Base-by-base conservation (phyloP, 2,329 filamentous ascomycete species). In the Cordyceps farinosa region DNA sequence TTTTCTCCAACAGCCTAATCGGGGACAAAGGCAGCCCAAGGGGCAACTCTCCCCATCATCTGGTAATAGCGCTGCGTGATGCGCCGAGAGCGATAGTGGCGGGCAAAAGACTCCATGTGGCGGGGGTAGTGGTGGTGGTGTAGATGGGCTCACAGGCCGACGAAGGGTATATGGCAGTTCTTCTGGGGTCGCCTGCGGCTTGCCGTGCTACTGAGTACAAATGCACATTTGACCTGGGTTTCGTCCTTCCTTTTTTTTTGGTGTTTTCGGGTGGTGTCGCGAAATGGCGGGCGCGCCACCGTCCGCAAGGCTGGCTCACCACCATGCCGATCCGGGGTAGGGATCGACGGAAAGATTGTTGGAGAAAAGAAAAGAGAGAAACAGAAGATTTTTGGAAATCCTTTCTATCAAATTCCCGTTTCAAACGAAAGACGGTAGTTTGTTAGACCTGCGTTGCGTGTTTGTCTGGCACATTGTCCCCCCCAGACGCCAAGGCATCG, bases 31-130 rank as follows among this genome's bases (percentile, higher is more conserved):
- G 40, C 11, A 61, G 30, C 17, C 10, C 34, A 30, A 9, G 30
- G 27, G 6, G 15, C 22, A 22, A 5, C 29, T 22, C 22, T 36
- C 30, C 32, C n/a, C n/a, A 42, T 61, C 50, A 36, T 38, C 22
- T 29, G 34, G 36, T 27, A 53, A 54, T 45, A 61, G 30, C 47
- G 11, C 59, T 51, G 51, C 51, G 44, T 62, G 60, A 56, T 42
- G 60, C 34, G 22, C 52, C 51, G 27, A 62, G 40, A 38, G 52
- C 22, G 47, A 22, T 40, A 36, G 10, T 32, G 5, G 17, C 30
- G 17, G 17, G 10, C 44, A 17, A 30, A 36, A 38, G n/a, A 36
- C 34, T 27, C 5, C n/a, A 7, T 40, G 22, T 9, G 22, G 22
- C 22, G 22, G 22, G 22, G 22, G 22, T 22, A 22, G 22, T 22